These are phyloP conservation scores for Agrostemma githago DNA, from an alignment of 148 eudicot species.

Conservation along the genomic window DNA sequence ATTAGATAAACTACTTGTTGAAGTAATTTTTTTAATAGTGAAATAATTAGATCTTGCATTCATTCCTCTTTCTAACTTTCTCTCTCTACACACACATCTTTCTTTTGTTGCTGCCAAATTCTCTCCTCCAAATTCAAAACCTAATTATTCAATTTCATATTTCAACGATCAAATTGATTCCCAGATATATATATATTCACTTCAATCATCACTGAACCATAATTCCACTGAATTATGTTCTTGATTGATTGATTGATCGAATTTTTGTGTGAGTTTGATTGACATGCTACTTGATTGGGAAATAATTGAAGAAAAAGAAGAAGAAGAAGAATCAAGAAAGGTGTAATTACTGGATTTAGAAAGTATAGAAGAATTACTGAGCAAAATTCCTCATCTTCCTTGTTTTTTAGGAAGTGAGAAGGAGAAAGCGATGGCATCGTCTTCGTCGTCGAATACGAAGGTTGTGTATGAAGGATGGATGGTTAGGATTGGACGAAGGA, in stretches of 20 bases:
- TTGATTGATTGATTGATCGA: neutral
- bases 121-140: neutral
- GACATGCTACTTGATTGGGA: conserved; percentile 8
- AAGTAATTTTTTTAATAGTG: neutral
- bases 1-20: neutral
- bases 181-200: neutral
- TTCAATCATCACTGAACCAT: neutral
- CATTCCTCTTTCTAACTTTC: neutral
- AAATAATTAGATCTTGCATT: conserved; percentile 1
- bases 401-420: conserved; percentile 15
- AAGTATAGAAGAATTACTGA: conserved; percentile 10
- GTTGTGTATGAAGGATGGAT: conserved; percentile 98
- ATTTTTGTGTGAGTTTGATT: neutral
- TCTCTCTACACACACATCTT: neutral
- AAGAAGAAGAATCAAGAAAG: no score
- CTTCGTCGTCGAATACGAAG: conserved; percentile 42
- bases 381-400: conserved; percentile 3
- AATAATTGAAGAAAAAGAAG: neutral
- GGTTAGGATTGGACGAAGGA: conserved; percentile 95
- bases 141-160: neutral
- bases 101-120: neutral
- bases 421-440: conserved; percentile 4
- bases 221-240: neutral
- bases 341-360: conserved; percentile 9
- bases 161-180: neutral